Percentiles rank a stretch among this genome's conserved stretches.
These are phyloP conservation scores for Phyllosticta paracitricarpa DNA, from an alignment of 2,329 filamentous ascomycete species.

Conservation along the genomic window DNA sequence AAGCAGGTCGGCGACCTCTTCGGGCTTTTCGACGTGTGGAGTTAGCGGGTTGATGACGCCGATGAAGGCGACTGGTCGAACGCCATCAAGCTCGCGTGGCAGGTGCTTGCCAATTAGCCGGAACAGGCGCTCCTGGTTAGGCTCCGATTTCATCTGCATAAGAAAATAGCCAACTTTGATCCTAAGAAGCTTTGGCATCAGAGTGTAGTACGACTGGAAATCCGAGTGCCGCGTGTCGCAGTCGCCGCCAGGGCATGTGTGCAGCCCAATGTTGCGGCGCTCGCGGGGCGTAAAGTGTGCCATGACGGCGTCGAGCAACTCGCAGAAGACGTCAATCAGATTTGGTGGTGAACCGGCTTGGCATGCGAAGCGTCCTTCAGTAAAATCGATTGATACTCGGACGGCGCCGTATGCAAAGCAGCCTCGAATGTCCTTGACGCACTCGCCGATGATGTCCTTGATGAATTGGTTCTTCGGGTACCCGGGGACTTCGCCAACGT, in stretches of 20 bases:
- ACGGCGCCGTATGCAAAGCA: slow-evolving; percentile 8
- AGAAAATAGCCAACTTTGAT: slow-evolving; percentile 7
- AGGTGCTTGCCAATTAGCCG: slow-evolving; percentile 4
- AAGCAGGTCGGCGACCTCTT: slow-evolving; percentile 4
- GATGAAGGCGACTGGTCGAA: slow-evolving; percentile 1
- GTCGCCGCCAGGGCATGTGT: slow-evolving; percentile 7
- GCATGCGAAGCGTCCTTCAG: slow-evolving; percentile 7
- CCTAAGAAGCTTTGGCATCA: slow-evolving; percentile 6
- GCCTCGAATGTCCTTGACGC: slow-evolving; percentile 7
- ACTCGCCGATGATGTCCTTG: slow-evolving; percentile 7
- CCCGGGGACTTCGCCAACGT: slow-evolving; percentile 8
- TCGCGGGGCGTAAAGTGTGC: slow-evolving; percentile 6
- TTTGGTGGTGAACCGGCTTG: slow-evolving; percentile 6
- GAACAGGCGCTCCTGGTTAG: slow-evolving; percentile 2
- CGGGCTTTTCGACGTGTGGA: slow-evolving; percentile 8
- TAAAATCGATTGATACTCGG: slow-evolving; percentile 8
- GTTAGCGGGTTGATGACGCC: slow-evolving; percentile 3
- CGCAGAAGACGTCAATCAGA: slow-evolving; percentile 5
- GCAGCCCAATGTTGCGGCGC: slow-evolving; percentile 5
- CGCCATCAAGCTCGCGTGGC: slow-evolving; percentile 1
- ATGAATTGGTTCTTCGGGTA: slow-evolving; percentile 7
- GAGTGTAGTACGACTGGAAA: slow-evolving; percentile 6
- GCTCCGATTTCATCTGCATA: slow-evolving; percentile 8
- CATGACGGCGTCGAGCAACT: slow-evolving; percentile 7
- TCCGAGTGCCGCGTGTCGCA: slow-evolving; percentile 7